Base-by-base conservation (phyloP, 1,284 basidiomycete species). In the Kalmanozyma brasiliensis region DNA sequence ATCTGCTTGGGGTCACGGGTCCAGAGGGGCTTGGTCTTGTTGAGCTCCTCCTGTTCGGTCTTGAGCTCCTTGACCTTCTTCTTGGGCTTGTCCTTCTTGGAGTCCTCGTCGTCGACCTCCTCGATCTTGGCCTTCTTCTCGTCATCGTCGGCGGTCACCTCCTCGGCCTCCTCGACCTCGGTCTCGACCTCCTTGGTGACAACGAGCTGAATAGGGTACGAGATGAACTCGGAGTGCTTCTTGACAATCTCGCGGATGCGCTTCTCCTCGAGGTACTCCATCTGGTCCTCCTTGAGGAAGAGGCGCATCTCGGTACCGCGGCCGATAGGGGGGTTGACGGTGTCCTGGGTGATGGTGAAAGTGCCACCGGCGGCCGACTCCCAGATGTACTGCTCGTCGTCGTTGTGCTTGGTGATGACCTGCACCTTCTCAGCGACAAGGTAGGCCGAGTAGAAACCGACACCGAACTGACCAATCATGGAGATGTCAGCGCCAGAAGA, bases 151-250 rank as follows among this genome's bases (percentile, higher is more conserved):
- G 89, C 89, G 63, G 83, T 55, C 49, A 76, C 72, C 44, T 75
- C 84, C 65, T 84, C 83, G 44, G 85, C 85, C 60, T 93, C 92
- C 82, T 94, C 92, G 42, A 95, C 93, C 83, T 95, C 93, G 78
- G 82, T 82, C 87, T 98, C 96, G 63, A 96, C 92, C 87, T 98
- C 95, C 89, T 98, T 99, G 83, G 93, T 94, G 73, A 97, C 94
- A 52, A 93, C 93, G 76, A 99, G 89, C 85, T 98, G 94, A 82
- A 98, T 99, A 74, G 95, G 96, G 87, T 98, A 98, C 45, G 95
- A 98, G 86, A 98, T 99, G 87, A 98, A 98, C 86, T 98, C 95
- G 82, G 96, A 98, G 89, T 99, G 96, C 88, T 98, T 98, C 89
- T 98, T 98, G 84, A 99, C 95, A 76, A 96, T 93, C 79, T 98